These are phyloP conservation scores for Pleochaeta shiraiana DNA, from an alignment of 2,329 filamentous ascomycete species.

Conservation along the genomic window DNA sequence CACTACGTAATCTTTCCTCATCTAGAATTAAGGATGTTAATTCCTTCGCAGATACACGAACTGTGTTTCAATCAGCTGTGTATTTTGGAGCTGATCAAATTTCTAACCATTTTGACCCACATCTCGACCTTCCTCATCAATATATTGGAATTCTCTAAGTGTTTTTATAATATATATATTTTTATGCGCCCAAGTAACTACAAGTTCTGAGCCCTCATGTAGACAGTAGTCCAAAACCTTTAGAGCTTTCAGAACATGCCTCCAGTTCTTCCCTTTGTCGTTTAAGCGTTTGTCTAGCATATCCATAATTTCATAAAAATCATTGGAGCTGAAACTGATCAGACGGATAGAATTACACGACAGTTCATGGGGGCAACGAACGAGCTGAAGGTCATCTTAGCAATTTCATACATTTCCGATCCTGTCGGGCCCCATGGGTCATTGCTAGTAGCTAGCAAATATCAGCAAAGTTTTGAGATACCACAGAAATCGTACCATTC, in stretches of 20 bases:
- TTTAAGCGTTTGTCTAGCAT: slow-evolving; percentile 98
- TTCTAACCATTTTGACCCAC: slow-evolving; percentile 77
- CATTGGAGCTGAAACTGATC: slow-evolving; percentile 39
- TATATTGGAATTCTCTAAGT: slow-evolving; percentile 85
- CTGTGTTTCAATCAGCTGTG: slow-evolving; percentile 27
- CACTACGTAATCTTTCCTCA: slow-evolving; percentile 74
- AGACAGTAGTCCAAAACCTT: slow-evolving; percentile 97
- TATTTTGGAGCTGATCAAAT: neutral
- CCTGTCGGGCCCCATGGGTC: slow-evolving; percentile 97
- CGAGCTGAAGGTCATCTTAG: slow-evolving; percentile 95
- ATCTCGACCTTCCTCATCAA: slow-evolving; percentile 87
- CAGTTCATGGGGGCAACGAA: slow-evolving; percentile 22
- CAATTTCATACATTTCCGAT: slow-evolving; percentile 97
- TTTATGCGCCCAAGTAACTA: slow-evolving; percentile 95
- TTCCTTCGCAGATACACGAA: slow-evolving; percentile 90
- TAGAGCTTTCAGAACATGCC: slow-evolving; percentile 89
- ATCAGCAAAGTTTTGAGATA: slow-evolving; percentile 14
- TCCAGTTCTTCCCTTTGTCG: slow-evolving; percentile 99
- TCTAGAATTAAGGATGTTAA: slow-evolving; percentile 80
- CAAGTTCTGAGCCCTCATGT: slow-evolving; percentile 88
- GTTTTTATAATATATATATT: slow-evolving; percentile 99
- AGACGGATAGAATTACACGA: too few species aligned
- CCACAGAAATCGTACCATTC: slow-evolving; percentile 43
- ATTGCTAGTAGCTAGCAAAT: slow-evolving; percentile 72
- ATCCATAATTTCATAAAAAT: slow-evolving; percentile 99